A percentile compares a stretch with the other conserved stretches of the same genome.
phyloP scores from a whole-genome alignment of 495 filamentous ascomycete genomes.

The Aspergillus heteromorphus region DNA sequence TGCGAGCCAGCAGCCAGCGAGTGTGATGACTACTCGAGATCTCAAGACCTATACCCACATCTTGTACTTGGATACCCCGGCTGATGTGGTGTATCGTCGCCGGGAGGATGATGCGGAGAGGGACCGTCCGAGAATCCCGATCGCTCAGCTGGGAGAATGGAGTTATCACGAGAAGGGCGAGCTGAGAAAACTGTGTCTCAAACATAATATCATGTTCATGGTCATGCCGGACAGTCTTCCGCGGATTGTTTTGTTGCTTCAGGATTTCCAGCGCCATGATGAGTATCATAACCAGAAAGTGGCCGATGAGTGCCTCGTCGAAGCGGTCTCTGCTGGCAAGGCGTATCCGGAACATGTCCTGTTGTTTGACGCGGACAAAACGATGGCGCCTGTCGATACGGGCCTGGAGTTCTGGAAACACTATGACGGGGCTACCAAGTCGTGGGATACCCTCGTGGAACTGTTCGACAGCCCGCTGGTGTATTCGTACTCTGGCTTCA shows the following conservation, averaged over 20 bases:
- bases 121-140: constrained; percentile 29
- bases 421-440: neutral
- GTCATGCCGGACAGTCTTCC: constrained; percentile 3
- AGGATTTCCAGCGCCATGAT: constrained; percentile 36
- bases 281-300: constrained; percentile 34
- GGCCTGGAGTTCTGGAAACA: constrained; percentile 50
- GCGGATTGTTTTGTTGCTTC: constrained; percentile 24
- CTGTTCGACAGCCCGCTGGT: constrained; percentile 46
- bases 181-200: constrained; percentile 44
- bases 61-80: constrained; percentile 49
- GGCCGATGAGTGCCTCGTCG: constrained; percentile 36
- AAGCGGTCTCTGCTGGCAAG: constrained; percentile 19
- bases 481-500: constrained; percentile 54
- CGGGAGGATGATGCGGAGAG: constrained; percentile 34
- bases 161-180: constrained; percentile 43
- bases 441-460: constrained; percentile 27
- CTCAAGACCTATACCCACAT: constrained; percentile 53
- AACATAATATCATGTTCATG: constrained; percentile 46
- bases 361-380: constrained; percentile 56
- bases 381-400: constrained; percentile 50
- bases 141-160: constrained; percentile 46
- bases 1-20: constrained; percentile 23
- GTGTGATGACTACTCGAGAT: constrained; percentile 45
- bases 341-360: constrained; percentile 39
- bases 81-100: constrained; percentile 30